A percentile compares a stretch with the other conserved stretches of the same genome.
These are phyloP conservation scores for Sporothrix inflata DNA, from an alignment of 2,329 filamentous ascomycete species.

Conservation along the genomic window DNA sequence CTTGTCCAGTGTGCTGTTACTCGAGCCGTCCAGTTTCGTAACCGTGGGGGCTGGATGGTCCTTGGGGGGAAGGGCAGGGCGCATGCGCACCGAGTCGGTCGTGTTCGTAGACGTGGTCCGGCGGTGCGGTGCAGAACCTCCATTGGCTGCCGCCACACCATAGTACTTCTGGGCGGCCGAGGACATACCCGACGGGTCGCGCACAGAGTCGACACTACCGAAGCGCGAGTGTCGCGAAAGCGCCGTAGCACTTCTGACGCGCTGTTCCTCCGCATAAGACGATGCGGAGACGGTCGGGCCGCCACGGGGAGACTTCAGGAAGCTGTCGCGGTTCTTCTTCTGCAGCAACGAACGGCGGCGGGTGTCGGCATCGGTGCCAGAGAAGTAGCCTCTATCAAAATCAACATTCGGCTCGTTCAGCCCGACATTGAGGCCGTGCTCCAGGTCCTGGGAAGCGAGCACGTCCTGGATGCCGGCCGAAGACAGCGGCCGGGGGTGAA, in stretches of 20 bases:
- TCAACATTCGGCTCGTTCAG: slow-evolving; percentile 60
- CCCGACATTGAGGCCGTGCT: slow-evolving; percentile 45
- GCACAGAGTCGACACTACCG: slow-evolving; percentile 75
- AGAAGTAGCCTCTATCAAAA: slow-evolving; percentile 89
- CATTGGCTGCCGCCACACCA: slow-evolving; percentile 45
- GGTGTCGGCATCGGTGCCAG: slow-evolving; percentile 76
- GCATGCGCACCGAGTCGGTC: slow-evolving; percentile 52
- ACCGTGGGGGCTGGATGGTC: slow-evolving; percentile 60
- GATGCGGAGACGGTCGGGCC: slow-evolving; percentile 35
- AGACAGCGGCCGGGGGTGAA: slow-evolving; percentile 52
- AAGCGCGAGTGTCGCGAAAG: slow-evolving; percentile 76
- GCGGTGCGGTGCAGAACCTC: slow-evolving; percentile 52
- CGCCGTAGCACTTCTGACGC: slow-evolving; percentile 65
- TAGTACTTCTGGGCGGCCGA: slow-evolving; percentile 74
- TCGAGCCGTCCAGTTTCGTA: slow-evolving; percentile 59
- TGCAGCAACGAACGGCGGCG: slow-evolving; percentile 75
- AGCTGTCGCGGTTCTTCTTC: slow-evolving; percentile 76
- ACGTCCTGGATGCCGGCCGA: slow-evolving; percentile 56
- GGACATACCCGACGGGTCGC: slow-evolving; percentile 60
- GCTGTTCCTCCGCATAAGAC: slow-evolving; percentile 71
- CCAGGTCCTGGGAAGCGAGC: slow-evolving; percentile 44
- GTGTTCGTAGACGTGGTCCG: slow-evolving; percentile 65
- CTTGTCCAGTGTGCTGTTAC: slow-evolving; percentile 37
- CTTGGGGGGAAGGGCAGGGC: slow-evolving; percentile 56
- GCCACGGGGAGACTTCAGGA: slow-evolving; percentile 60